phyloP scores from a whole-genome alignment of 2,329 filamentous ascomycete genomes.

The Fusarium sp. region DNA sequence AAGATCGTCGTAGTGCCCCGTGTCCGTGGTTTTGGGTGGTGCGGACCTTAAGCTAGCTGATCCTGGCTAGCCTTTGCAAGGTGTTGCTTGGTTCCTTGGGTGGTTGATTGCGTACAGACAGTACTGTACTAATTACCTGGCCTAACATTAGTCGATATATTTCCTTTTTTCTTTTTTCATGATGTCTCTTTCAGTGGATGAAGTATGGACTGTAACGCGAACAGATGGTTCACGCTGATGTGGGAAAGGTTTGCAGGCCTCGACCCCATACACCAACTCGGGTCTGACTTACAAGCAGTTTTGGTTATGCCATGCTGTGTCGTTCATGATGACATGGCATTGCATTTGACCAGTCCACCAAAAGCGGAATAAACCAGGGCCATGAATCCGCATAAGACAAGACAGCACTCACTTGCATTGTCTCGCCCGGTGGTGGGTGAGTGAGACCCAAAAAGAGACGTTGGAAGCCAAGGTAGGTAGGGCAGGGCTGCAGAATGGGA shows the following conservation, averaged over 20 bases:
- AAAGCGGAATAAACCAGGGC: slow-evolving; percentile 18
- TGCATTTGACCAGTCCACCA: slow-evolving; percentile 22
- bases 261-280: slow-evolving; percentile 9
- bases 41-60: slow-evolving; percentile 39
- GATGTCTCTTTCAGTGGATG: neutral
- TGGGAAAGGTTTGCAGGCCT: slow-evolving; percentile 28
- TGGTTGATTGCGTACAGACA: slow-evolving; percentile 23
- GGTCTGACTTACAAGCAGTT: slow-evolving; percentile 11
- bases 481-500: slow-evolving; percentile 27
- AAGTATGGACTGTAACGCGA: slow-evolving; percentile 2
- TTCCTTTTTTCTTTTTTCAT: slow-evolving; percentile 11
- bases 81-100: slow-evolving; percentile 23
- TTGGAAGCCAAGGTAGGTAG: slow-evolving; percentile 29
- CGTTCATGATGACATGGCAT: slow-evolving; percentile 40
- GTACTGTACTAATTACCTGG: slow-evolving; percentile 15
- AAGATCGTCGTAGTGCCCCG: slow-evolving; percentile 46
- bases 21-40: slow-evolving; percentile 48
- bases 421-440: slow-evolving; percentile 27
- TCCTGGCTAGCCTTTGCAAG: slow-evolving; percentile 40
- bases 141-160: slow-evolving; percentile 18
- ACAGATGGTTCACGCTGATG: slow-evolving; percentile 8
- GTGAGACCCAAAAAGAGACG: slow-evolving; percentile 29
- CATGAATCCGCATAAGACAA: slow-evolving; percentile 17
- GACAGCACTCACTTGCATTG: slow-evolving; percentile 42
- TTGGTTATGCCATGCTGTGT: neutral